Base-by-base conservation (phyloP, 1,284 basidiomycete genomes). In the Cutaneotrichosporon cutaneum region DNA sequence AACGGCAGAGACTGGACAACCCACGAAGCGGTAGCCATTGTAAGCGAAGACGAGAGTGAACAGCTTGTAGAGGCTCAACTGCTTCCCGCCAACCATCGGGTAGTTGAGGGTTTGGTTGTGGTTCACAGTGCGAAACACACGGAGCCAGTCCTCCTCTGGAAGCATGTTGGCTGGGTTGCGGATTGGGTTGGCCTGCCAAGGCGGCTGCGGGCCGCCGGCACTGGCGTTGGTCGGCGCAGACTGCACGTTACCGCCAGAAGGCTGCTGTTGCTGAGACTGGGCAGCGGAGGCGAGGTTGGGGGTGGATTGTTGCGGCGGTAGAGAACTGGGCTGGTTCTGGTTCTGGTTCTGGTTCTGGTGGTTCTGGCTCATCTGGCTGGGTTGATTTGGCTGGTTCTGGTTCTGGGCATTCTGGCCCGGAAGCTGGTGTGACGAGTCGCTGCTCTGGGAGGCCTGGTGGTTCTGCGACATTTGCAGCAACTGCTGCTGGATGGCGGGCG, bases 21-120 rank as follows among this genome's bases (percentile, higher is more conserved):
- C 59, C 27, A 64, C 63, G 57, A 61, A 53, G 26, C 65, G 65
- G 60, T 63, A 64, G 3, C 65, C 65, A 27, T 63, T 63, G 22
- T 57, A 52, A 4, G 58, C 56, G 21, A 62, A 60, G 30, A 67
- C 63, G 18, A 60, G 51, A 2, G 53, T 56, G 44, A 67, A 64
- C 27, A 67, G 56, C 36, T 50, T 59, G 62, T 60, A 64, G 16
- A 67, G 56, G 58, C 55, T 64, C 21, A 67, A 42, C 42, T 52
- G 47, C 51, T 62, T 62, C 30, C 65, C 65, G 21, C 62, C 56
- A 32, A 67, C 42, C 13, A 54, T 22, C 2, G 65, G 62, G 45
- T 67, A 66, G 26, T 60, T 54, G 21, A 66, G 54, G 39, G 30
- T 56, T 3, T 32, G 63, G 51, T 59, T 58, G 16, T 56, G 44